Conservation (phyloP, 164 flowering plant genomes). For the Macadamia tetraphylla region DNA sequence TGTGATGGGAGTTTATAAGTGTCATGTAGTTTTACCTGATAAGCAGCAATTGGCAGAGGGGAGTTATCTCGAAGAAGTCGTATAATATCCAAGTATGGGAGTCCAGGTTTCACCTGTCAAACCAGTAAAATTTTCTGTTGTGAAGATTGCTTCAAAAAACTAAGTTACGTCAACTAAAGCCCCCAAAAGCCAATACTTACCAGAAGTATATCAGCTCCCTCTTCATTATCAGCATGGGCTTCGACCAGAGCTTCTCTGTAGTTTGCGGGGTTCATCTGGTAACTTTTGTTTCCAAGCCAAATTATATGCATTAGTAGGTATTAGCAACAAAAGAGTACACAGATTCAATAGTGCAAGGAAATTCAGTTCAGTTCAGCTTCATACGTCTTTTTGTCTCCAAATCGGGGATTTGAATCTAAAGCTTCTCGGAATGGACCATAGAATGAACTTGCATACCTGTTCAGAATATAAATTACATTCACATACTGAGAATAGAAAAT, state of each 20-base stretch:
- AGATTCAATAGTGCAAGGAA: background rate
- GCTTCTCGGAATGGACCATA: conserved; percentile 98
- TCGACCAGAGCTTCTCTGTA: conserved; percentile 88
- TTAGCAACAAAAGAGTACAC: background rate
- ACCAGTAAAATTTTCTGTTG: background rate
- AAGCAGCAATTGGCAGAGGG: conserved; percentile 90
- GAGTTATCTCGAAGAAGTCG: conserved; percentile 83
- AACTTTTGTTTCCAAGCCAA: conserved; percentile 44
- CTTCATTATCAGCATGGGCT: conserved; percentile 67
- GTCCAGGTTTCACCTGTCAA: conserved; percentile 84
- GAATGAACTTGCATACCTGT: conserved; percentile 94
- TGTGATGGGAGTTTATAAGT: too few relatives aligned
- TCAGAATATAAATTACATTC: background rate
- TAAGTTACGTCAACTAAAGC: background rate
- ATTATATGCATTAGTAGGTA: conserved; percentile 12
- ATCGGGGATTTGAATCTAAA: conserved; percentile 94
- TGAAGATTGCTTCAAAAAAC: background rate
- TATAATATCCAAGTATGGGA: conserved; percentile 88
- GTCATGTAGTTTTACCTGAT: too few relatives aligned
- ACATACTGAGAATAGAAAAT: background rate
- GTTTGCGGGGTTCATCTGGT: conserved; percentile 98
- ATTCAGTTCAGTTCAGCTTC: conserved; percentile 8
- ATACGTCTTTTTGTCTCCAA: conserved; percentile 98
- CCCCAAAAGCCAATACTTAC: conserved; percentile 28
- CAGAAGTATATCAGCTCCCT: conserved; percentile 97